Percentiles rank a stretch among this genome's conserved stretches.
Evolutionary conservation across 768 basidiomycete species (phyloP).

Genomic region (Rhodosporidiobolus sp.): DNA sequence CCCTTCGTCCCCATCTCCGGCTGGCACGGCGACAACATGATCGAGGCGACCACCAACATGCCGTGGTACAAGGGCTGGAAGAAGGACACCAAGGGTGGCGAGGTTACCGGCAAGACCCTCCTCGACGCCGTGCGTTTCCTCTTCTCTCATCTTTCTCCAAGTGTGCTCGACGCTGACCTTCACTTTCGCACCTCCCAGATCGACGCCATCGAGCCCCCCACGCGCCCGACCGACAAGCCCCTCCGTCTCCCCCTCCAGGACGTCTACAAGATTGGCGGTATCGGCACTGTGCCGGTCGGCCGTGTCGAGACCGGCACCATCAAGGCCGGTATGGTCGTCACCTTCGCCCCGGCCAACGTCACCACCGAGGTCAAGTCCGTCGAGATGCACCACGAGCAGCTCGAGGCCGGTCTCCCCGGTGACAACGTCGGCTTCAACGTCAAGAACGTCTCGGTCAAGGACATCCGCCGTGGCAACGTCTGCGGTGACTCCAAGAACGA

Average conservation of each 20-base stretch:
- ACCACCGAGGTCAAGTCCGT: slow-evolving; percentile 99
- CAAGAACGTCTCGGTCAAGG: slow-evolving; percentile 99
- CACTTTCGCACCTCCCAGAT: slow-evolving; percentile 51
- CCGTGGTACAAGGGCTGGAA: slow-evolving; percentile 99
- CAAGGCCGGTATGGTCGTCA: slow-evolving; percentile 99
- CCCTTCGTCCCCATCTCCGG: slow-evolving; percentile 99
- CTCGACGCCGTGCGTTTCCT: slow-evolving; percentile 68
- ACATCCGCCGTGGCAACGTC: slow-evolving; percentile 99
- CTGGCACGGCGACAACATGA: slow-evolving; percentile 99
- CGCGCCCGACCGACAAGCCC: slow-evolving; percentile 96
- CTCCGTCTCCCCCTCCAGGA: slow-evolving; percentile 82
- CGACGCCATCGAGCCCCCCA: slow-evolving; percentile 96
- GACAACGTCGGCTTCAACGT: slow-evolving; percentile 75
- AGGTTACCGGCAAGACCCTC: slow-evolving; percentile 96
- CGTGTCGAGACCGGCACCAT: slow-evolving; percentile 99
- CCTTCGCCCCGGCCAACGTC: slow-evolving; percentile 93
- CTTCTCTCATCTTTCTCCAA: background rate
- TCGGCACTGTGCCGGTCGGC: slow-evolving; percentile 99
- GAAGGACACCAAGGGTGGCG: slow-evolving; percentile 90
- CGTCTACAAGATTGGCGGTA: slow-evolving; percentile 99
- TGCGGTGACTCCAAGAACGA: slow-evolving; percentile 99
- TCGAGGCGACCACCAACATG: slow-evolving; percentile 98
- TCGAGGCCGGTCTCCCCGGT: slow-evolving; percentile 88
- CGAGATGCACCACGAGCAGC: slow-evolving; percentile 96
- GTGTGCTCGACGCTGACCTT: background rate